These are phyloP conservation scores for Mycena polygramma DNA, from an alignment of 768 basidiomycete genomes.

Conservation along the genomic window DNA sequence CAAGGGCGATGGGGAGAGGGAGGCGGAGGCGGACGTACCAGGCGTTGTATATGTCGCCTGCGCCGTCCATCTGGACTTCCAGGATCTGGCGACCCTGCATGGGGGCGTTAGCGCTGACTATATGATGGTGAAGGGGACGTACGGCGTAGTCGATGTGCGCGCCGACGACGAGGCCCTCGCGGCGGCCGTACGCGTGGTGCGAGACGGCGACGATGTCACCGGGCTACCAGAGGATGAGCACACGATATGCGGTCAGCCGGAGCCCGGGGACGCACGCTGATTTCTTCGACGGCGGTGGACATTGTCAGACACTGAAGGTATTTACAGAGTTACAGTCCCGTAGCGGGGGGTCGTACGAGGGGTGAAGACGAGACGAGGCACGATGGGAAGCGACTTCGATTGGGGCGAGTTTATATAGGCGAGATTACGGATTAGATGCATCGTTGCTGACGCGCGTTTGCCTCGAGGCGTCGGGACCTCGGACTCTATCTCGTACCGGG, in stretches of 20 bases:
- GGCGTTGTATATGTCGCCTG: constrained; percentile 75
- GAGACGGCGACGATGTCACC: constrained; percentile 87
- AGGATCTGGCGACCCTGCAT: constrained; percentile 83
- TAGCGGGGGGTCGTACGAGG: constrained; percentile 16
- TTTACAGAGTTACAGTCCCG: no score
- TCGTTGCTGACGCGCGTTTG: constrained; percentile 47
- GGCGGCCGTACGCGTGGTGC: constrained; percentile 70
- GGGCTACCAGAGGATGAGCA: constrained; percentile 55
- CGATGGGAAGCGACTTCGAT: constrained; percentile 6
- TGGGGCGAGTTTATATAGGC: constrained; percentile 32
- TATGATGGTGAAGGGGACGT: constrained; percentile 44
- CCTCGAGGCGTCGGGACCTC: constrained; percentile 47
- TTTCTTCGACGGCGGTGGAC: constrained; percentile 23
- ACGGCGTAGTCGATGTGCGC: constrained; percentile 79
- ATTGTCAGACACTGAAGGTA: constrained; percentile 15
- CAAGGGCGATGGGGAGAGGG: constrained; percentile 16
- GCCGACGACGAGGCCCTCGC: constrained; percentile 86
- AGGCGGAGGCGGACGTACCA: constrained; percentile 55
- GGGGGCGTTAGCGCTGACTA: constrained; percentile 14
- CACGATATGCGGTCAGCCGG: no score
- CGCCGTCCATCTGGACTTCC: constrained; percentile 80
- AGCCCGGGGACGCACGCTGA: constrained; percentile 9
- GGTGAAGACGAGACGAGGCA: not conserved
- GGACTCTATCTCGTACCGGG: not conserved
- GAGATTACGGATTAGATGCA: constrained; percentile 38